Evolutionary conservation across 176 grass and related monocot genomes (phyloP).

Genomic region (Eragrostis curvula): DNA sequence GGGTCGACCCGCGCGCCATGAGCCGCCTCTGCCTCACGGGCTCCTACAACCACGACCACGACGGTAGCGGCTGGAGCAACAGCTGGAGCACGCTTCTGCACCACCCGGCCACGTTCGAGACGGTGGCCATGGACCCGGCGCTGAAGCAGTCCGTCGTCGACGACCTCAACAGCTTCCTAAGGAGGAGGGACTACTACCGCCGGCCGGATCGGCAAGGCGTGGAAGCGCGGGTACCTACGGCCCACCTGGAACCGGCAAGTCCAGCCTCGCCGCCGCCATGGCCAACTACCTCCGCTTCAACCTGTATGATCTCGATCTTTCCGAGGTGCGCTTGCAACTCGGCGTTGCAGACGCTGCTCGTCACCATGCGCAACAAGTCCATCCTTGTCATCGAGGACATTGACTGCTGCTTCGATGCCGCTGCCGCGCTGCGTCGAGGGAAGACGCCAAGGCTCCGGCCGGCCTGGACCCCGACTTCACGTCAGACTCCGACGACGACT

Average conservation of each 20-base stretch:
- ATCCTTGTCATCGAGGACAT: constrained; percentile 78
- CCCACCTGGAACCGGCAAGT: constrained; percentile 72
- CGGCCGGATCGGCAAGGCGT: constrained; percentile 62
- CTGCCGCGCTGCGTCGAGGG: constrained; percentile 21
- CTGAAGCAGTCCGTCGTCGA: no score
- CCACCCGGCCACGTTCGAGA: no score
- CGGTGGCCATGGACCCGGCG: no score
- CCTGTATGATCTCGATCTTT: constrained; percentile 65
- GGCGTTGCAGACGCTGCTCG: constrained; percentile 57
- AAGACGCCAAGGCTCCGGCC: background rate
- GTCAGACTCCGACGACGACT: background rate
- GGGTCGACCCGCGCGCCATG: constrained; percentile 48
- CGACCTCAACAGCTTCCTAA: no score
- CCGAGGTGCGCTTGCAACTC: constrained; percentile 50
- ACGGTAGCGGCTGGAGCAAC: background rate
- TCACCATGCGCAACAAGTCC: constrained; percentile 51
- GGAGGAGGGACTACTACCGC: no score
- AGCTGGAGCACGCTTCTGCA: constrained; percentile 24
- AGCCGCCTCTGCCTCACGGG: constrained; percentile 42
- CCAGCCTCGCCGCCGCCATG: constrained; percentile 63
- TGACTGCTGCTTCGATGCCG: constrained; percentile 47
- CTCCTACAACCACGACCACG: constrained; percentile 9
- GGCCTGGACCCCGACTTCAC: background rate
- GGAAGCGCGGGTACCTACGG: constrained; percentile 80
- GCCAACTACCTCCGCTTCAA: constrained; percentile 66